phyloP scores from a whole-genome alignment of 2,329 filamentous ascomycete species.

The Teratosphaeria pseudoeucalypti region DNA sequence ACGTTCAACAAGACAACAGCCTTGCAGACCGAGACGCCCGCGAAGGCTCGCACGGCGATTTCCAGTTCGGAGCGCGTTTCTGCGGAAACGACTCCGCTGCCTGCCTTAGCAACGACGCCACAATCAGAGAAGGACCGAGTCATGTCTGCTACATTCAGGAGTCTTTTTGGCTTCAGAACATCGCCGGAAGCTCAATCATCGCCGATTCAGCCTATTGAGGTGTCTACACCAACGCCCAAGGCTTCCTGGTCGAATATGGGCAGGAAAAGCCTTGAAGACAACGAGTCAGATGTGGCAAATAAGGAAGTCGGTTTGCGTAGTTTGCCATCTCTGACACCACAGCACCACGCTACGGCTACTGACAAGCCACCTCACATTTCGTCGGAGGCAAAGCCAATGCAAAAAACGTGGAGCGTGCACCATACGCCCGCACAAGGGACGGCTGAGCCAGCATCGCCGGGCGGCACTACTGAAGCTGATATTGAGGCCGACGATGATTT shows the following conservation, averaged over 20 bases:
- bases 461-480: neutral
- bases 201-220: neutral
- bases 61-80: slow-evolving; percentile 10
- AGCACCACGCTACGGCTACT: neutral
- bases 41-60: slow-evolving; percentile 1
- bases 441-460: neutral
- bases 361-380: neutral
- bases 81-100: slow-evolving; percentile 3
- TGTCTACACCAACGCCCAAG: neutral
- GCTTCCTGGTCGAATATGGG: neutral
- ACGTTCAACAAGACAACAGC: neutral
- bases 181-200: slow-evolving; percentile 9
- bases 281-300: neutral
- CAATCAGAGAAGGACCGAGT: slow-evolving; percentile 20
- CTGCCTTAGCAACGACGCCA: slow-evolving; percentile 9
- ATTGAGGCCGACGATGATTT: neutral
- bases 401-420: neutral
- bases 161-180: slow-evolving; percentile 21
- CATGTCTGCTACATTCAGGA: slow-evolving; percentile 20
- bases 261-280: neutral
- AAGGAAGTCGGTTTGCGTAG: neutral
- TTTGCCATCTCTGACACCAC: neutral
- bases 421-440: neutral
- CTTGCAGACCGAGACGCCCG: neutral
- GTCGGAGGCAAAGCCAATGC: neutral